phyloP scores from a whole-genome alignment of 1,284 basidiomycete species.

The Apiotrichum akiyoshidainum region DNA sequence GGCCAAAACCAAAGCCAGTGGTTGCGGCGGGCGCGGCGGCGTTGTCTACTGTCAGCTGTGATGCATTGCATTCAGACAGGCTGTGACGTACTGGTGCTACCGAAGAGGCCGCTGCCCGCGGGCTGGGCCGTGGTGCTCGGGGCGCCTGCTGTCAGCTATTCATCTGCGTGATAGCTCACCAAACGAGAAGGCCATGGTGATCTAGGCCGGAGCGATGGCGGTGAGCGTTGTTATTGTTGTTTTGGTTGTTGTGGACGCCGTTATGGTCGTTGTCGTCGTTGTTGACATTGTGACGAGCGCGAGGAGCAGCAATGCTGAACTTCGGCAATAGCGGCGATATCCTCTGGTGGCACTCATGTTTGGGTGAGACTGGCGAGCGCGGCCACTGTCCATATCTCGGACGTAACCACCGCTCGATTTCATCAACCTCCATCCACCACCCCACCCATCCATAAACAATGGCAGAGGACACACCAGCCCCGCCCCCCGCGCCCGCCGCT shows the following conservation, averaged over 20 bases:
- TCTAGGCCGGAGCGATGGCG: not conserved
- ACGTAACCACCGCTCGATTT: not conserved
- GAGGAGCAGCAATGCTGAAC: not conserved
- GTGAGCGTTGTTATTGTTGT: not conserved
- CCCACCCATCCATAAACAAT: conserved; percentile 7
- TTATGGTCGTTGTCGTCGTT: conserved; percentile 5
- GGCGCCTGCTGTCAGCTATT: conserved; percentile 12
- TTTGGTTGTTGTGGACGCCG: not conserved
- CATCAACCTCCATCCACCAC: conserved; percentile 5
- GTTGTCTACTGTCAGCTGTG: conserved; percentile 9
- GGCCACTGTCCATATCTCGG: not conserved
- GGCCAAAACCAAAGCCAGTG: conserved; percentile 11
- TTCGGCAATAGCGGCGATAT: conserved; percentile 9
- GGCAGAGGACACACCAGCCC: conserved; percentile 1
- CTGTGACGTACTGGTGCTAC: conserved; percentile 7
- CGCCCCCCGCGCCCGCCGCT: not conserved
- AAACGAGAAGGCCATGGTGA: conserved; percentile 29
- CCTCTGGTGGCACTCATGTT: conserved; percentile 10
- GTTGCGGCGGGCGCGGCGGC: conserved; percentile 14
- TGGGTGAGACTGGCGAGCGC: not conserved
- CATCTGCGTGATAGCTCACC: conserved; percentile 6
- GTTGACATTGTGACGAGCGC: not conserved
- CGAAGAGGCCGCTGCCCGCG: conserved; percentile 17
- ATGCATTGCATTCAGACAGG: no score
- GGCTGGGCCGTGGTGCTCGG: conserved; percentile 14